Evolutionary conservation across 2,329 filamentous ascomycete genomes (phyloP), one percentile per base, ranked within the genome.

Genomic region (Diplocarpon mali): DNA sequence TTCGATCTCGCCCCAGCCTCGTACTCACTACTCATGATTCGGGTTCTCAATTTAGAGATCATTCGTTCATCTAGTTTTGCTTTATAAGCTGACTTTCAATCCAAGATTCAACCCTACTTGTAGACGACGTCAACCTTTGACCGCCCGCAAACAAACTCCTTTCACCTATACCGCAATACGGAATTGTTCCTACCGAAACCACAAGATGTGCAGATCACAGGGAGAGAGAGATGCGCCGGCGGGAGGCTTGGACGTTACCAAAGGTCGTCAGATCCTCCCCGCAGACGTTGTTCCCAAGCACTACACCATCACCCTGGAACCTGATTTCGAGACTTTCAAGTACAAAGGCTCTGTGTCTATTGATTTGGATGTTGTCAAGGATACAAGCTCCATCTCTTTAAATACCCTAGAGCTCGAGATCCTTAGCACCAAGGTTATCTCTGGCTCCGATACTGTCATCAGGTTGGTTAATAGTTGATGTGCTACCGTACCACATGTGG

Each of bases 241-340:
- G 6, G 38, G 73, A 56, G 75, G 71, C 57, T 68, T 75, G 52
- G 72, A 80, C 61, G 70, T 83, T 56, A 66, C 73, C 42, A 73
- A 75, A 55, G 79, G 76, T 53, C 81, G 90, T 58, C 84, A 94
- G 70, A 82, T 96, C 53, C 74, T 96, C 57, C 92, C 90, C 42
- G 80, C 81, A 66, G 94, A 95, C 61, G 87, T 95, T 59, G 83
- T 90, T 64, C 89, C 90, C n/a, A 68, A 74, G 32, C 88, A 96
- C 69, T 96, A 96, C 67, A 79, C 94, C 64, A 68, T 96, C 57
- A 92, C 85, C 1, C 73, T 96, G 51, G 92, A 96, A 69, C 88
- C 90, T 44, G 78, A 95, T 69, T 85, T 96, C 57, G 75, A 84
- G 57, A 88, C 83, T 53, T 87, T 92, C 66, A 87, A 79, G 52